phyloP scores from a whole-genome alignment of 78 protist species.

The Dictyostelium brefeldianum region DNA sequence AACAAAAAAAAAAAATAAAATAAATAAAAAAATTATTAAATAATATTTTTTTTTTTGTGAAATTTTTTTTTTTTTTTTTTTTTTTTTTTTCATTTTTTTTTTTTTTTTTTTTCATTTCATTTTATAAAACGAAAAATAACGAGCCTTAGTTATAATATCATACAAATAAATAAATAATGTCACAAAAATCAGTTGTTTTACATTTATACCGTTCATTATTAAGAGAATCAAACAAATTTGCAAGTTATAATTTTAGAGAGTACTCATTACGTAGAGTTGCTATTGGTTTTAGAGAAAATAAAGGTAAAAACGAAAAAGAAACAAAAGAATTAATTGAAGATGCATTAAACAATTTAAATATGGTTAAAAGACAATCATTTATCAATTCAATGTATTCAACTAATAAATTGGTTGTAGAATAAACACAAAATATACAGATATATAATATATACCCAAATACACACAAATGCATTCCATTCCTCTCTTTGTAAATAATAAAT shows the following conservation, averaged over 20 bases:
- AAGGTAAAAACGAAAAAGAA: conserved; percentile 1
- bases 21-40: neutral
- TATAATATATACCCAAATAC: neutral
- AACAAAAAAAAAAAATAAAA: neutral
- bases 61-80: neutral
- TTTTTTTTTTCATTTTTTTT: neutral
- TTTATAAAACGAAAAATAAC: neutral
- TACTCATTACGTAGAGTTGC: conserved; percentile 42
- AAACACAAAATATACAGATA: neutral
- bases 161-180: neutral
- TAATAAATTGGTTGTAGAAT: conserved; percentile 47
- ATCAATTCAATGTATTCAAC: conserved; percentile 39
- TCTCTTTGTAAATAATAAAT: neutral
- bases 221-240: conserved; percentile 43
- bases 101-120: neutral
- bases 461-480: neutral
- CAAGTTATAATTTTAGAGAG: conserved; percentile 62
- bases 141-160: no score
- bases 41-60: neutral
- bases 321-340: neutral
- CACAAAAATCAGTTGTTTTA: conserved; percentile 18
- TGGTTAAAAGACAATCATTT: conserved; percentile 50
- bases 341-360: neutral
- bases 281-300: conserved; percentile 55
- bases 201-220: conserved; percentile 8